Evolutionary conservation across 805 yeast genomes (phyloP), one percentile per base, ranked within the genome.

Genomic region (Kuraishia piskuri): DNA sequence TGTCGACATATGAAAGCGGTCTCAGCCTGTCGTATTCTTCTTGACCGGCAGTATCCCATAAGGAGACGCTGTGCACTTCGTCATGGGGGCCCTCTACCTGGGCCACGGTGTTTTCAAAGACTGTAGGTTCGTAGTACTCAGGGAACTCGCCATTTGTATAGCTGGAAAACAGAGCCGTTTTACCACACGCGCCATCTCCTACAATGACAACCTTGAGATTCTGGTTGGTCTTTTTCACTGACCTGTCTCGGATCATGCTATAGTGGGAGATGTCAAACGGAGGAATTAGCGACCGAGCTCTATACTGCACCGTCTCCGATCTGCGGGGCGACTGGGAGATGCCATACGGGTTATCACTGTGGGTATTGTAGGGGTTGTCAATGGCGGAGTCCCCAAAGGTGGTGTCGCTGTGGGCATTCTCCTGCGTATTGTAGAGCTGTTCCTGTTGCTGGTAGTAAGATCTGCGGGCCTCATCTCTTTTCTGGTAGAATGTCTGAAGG

Each of bases 31-130:
- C 91, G 63, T 86, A 88, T 65, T 87, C 94, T 67, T 88, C 95
- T 68, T 88, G 94, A 2, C 96, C 94, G 0, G 96, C 96, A 0
- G 96, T 88, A 64, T 89, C 96, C 95, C 95, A 88, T 26, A 88
- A 67, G 0, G 89, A 88, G 58, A 89, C 68, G 62, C 85, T 90
- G 21, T 86, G 74, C n/a, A 67, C 58, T 60, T 80, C 78, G 24
- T 75, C 75, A 37, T 72, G 70, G 0, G 78, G 71, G 1, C 76
- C 72, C 40, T 63, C 66, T 2, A 85, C 79, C 45, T 75, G 76
- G 8, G 86, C 79, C 12, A 82, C 81, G 64, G 86, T 86, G 66
- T 86, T 88, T 58, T 88, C 95, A 69, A 89, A 88, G 25, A 89
- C 84, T 0, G 94, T 88, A 1, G 96, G 96, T 6, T 87, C 86